Base-by-base conservation (phyloP, 208 protist genomes). In the Crithidia sp. region DNA sequence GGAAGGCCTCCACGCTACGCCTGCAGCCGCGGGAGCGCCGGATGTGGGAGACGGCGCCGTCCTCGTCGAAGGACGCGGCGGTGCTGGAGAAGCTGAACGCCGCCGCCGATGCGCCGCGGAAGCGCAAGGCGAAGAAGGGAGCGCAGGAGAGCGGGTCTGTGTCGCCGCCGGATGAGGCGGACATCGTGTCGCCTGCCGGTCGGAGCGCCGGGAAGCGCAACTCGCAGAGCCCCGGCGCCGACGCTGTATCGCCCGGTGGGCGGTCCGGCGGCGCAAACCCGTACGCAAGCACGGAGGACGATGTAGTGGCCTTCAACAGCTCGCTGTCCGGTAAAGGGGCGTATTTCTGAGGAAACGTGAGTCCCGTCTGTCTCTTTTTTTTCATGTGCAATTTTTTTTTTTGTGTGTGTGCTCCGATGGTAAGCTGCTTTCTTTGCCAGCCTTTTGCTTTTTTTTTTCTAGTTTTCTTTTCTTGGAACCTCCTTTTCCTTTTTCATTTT, bases 31-130 rank as follows among this genome's bases (percentile, higher is more conserved):
- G 54, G 16, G 71, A 76, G 56, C 55, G 53, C n/a, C 47, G 63
- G 39, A 67, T 76, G 71, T 76, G 71, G 71, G 71, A 76, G 55
- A 54, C 53, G 54, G 43, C 61, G 55, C 62, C 58, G 52, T 57
- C 62, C 17, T 52, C 44, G 6, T 14, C 4, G 12, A 9, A n/a
- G 8, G 54, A 47, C 14, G 16, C 41, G 9, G 49, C 36, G 9
- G 5, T 64, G 28, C 40, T 76, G 36, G 53, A 63, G 17, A 69
- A 62, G 54, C 50, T 76, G 45, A 37, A 66, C 61, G 45, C 39
- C 61, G 61, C 53, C 10, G 61, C 61, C 28, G 61, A 66, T 45
- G 47, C 43, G 19, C 10, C 61, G 39, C 5, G 61, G 37, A 53
- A 55, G 61, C 50, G 50, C 14, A 40, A 43, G 28, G n/a, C 45